Percentiles rank a stretch among this genome's conserved stretches.
phyloP scores from a whole-genome alignment of 148 eudicot genomes.

The Vaccinium vitisidaea region DNA sequence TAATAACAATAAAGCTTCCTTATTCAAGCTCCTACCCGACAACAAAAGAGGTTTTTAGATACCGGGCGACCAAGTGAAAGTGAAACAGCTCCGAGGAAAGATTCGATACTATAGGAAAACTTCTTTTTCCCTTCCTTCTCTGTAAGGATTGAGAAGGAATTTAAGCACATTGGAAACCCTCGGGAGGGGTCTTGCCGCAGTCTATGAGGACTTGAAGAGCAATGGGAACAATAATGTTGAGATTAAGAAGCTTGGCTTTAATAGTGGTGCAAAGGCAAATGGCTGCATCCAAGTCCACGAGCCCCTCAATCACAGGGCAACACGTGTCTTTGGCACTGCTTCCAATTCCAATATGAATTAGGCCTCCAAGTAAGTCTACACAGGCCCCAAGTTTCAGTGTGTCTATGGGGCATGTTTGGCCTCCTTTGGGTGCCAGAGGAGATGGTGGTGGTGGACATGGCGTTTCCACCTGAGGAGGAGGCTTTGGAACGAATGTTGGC shows the following conservation, averaged over 20 bases:
- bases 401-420: slow-evolving; percentile 63
- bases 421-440: neutral
- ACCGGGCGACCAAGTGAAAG: neutral
- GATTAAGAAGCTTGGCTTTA: slow-evolving; percentile 52
- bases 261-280: slow-evolving; percentile 71
- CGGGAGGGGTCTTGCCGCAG: slow-evolving; percentile 65
- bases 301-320: slow-evolving; percentile 62
- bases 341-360: slow-evolving; percentile 63
- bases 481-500: slow-evolving; percentile 14
- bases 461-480: slow-evolving; percentile 18
- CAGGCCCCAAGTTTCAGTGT: slow-evolving; percentile 55
- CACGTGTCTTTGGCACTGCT: slow-evolving; percentile 46
- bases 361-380: slow-evolving; percentile 64
- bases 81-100: neutral
- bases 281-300: slow-evolving; percentile 63
- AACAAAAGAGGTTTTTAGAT: neutral
- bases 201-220: slow-evolving; percentile 59
- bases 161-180: slow-evolving; percentile 56
- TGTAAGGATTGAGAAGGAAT: neutral
- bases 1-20: neutral
- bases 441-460: slow-evolving; percentile 30
- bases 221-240: slow-evolving; percentile 53
- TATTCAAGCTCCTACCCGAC: neutral
- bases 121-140: neutral
- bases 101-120: neutral